Conservation (phyloP, 176 grass and related monocot genomes). For the Pontederia crassipes region DNA sequence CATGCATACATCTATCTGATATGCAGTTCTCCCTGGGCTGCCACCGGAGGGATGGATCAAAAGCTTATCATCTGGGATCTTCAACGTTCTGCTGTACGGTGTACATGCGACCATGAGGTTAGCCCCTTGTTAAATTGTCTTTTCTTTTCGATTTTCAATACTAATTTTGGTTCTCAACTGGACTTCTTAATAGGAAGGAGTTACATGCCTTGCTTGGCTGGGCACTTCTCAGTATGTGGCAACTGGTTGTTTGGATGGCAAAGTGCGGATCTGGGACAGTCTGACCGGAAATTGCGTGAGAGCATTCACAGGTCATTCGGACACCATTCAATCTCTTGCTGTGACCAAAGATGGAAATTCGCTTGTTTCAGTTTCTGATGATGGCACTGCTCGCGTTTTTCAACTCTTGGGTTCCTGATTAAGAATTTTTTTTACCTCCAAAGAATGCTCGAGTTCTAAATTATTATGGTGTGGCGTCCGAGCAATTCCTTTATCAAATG, state of each 20-base stretch:
- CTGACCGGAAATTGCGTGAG: conserved; percentile 42
- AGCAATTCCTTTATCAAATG: no score
- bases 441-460: no score
- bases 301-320: conserved; percentile 38
- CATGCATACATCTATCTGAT: not conserved
- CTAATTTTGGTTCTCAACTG: not conserved
- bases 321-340: conserved; percentile 53
- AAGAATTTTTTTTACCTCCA: no score
- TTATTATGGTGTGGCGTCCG: no score
- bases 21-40: conserved; percentile 48
- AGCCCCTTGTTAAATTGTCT: not conserved
- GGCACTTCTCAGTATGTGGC: conserved; percentile 60
- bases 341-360: conserved; percentile 26
- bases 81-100: conserved; percentile 38
- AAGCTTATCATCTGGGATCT: conserved; percentile 83
- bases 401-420: conserved; percentile 35
- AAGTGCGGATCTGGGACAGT: conserved; percentile 82
- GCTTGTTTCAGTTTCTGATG: conserved; percentile 49
- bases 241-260: conserved; percentile 62
- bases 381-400: conserved; percentile 45
- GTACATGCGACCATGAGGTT: conserved; percentile 65
- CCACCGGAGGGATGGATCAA: conserved; percentile 72
- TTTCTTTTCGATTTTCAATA: not conserved
- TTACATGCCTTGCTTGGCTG: conserved; percentile 54
- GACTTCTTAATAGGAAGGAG: conserved; percentile 40